These are phyloP conservation scores for Telfairia occidentalis DNA, from an alignment of 331 rosid species.

Conservation along the genomic window DNA sequence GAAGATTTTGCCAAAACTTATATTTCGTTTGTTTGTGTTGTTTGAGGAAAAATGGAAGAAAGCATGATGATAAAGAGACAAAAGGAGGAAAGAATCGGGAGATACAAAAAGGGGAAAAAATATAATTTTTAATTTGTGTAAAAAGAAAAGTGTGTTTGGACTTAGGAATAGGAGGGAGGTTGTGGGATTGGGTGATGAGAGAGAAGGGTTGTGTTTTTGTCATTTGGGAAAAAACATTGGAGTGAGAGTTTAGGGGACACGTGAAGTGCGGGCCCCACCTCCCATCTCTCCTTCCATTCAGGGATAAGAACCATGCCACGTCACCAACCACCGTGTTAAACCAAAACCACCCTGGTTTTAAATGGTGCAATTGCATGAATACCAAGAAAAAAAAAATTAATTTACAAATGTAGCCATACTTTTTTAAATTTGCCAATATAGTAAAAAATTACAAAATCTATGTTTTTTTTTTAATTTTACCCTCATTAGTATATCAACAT, in stretches of 20 bases:
- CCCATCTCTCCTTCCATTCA: not conserved
- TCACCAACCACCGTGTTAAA: not conserved
- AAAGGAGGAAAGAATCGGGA: not conserved
- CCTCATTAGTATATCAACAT: no score
- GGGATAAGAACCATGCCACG: not conserved
- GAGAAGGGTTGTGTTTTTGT: not conserved
- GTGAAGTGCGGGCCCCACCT: not conserved
- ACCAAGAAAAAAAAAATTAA: no score
- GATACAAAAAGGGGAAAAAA: not conserved
- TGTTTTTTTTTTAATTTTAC: no score
- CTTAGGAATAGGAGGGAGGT: no score
- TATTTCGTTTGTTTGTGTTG: not conserved
- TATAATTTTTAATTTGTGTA: not conserved
- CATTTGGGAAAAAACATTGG: not conserved
- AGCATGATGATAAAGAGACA: not conserved
- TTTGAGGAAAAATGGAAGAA: not conserved
- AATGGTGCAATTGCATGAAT: no score
- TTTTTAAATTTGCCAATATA: no score
- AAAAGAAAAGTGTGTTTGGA: not conserved
- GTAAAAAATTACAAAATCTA: no score
- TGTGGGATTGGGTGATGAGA: no score
- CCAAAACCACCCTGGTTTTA: not conserved
- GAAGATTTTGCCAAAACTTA: slow-evolving; percentile 1
- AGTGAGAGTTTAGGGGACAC: not conserved
- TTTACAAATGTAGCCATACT: no score